These are phyloP conservation scores for Aspergillus olivimuriae DNA, from an alignment of 495 filamentous ascomycete genomes.

Conservation along the genomic window DNA sequence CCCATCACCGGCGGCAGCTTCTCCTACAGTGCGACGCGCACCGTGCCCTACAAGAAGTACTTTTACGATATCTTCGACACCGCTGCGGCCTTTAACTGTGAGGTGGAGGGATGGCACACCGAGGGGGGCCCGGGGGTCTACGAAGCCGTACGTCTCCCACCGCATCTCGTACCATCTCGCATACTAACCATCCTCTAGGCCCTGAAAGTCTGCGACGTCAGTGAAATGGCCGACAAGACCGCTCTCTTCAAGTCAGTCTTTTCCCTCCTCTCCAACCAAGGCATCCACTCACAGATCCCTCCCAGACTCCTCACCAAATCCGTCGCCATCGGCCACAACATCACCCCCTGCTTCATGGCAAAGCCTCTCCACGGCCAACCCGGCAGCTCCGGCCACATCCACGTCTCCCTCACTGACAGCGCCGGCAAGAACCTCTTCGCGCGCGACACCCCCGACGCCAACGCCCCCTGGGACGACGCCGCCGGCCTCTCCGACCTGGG, in stretches of 20 bases:
- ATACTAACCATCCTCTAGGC: slow-evolving; percentile 36
- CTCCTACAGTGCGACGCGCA: slow-evolving; percentile 81
- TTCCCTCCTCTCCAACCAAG: not conserved
- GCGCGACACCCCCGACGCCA: slow-evolving; percentile 57
- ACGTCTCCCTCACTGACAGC: slow-evolving; percentile 65
- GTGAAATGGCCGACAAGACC: slow-evolving; percentile 76
- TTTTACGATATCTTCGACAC: slow-evolving; percentile 80
- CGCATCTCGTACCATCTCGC: not conserved
- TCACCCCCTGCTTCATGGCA: slow-evolving; percentile 95
- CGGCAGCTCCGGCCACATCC: slow-evolving; percentile 88
- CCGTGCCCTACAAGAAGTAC: slow-evolving; percentile 83
- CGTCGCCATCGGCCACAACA: slow-evolving; percentile 68
- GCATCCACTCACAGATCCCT: no score
- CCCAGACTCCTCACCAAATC: slow-evolving; percentile 72
- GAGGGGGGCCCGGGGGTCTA: slow-evolving; percentile 87
- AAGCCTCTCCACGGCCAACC: slow-evolving; percentile 83
- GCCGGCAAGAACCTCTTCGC: slow-evolving; percentile 65
- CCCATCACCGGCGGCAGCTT: slow-evolving; percentile 87
- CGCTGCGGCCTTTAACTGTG: slow-evolving; percentile 65
- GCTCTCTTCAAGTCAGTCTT: slow-evolving; percentile 69
- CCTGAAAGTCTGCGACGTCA: slow-evolving; percentile 68
- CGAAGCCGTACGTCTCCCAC: slow-evolving; percentile 56
- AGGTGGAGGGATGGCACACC: slow-evolving; percentile 90
- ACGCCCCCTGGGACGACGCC: slow-evolving; percentile 63
- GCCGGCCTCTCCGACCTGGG: slow-evolving; percentile 74